phyloP scores from a whole-genome alignment of 2,329 filamentous ascomycete species.

The Sarocladium strictum region DNA sequence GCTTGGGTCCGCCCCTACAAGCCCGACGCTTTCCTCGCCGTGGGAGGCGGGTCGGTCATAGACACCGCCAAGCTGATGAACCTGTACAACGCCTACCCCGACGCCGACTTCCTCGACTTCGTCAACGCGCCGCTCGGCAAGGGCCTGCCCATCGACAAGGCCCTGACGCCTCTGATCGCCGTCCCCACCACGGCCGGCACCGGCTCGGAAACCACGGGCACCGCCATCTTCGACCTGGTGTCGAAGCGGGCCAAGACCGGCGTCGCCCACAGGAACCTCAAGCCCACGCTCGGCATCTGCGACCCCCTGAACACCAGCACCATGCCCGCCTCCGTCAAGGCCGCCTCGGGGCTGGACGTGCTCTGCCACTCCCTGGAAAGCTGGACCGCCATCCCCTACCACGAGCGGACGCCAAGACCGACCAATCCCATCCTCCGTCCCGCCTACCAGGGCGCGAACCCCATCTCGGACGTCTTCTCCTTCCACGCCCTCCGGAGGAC shows the following conservation, averaged over 20 bases:
- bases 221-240: conserved; percentile 94
- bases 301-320: conserved; percentile 86
- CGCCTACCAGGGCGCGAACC: conserved; percentile 95
- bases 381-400: conserved; percentile 95
- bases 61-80: conserved; percentile 99
- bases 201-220: conserved; percentile 79
- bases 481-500: conserved; percentile 77
- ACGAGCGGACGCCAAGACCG: conserved; percentile 77
- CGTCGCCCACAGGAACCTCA: conserved; percentile 90
- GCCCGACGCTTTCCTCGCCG: conserved; percentile 87
- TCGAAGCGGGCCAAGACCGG: conserved; percentile 89
- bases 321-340: conserved; percentile 92
- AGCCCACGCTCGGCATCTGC: conserved; percentile 86
- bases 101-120: conserved; percentile 94
- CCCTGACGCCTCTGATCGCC: conserved; percentile 64
- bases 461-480: conserved; percentile 96
- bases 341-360: conserved; percentile 86
- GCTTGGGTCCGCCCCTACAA: conserved; percentile 73
- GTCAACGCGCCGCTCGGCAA: conserved; percentile 89
- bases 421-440: conserved; percentile 85
- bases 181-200: conserved; percentile 75
- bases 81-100: conserved; percentile 82
- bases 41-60: conserved; percentile 86
- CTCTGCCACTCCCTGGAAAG: conserved; percentile 93
- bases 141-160: conserved; percentile 62